Conservation (phyloP, 352 stramenopile species). For the Phytopythium delawarense region DNA sequence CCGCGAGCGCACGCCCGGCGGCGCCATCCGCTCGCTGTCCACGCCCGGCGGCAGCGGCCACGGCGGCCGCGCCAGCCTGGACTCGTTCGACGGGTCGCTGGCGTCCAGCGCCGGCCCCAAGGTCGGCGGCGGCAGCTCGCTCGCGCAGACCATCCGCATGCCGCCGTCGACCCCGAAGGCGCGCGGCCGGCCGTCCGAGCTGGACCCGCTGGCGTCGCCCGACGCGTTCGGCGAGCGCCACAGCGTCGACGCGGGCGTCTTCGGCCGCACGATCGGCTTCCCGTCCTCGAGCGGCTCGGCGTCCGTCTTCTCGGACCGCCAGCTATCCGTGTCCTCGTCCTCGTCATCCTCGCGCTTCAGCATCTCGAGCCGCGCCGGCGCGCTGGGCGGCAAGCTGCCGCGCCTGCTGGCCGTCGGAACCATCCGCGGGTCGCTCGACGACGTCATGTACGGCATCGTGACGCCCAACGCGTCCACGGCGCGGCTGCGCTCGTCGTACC, state of each 20-base stretch:
- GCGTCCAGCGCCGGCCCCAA: constrained; percentile 4
- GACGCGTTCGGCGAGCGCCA: not conserved
- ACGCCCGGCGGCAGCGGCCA: constrained; percentile 13
- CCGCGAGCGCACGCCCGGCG: constrained; percentile 23
- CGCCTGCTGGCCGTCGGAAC: constrained; percentile 36
- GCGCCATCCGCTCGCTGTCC: constrained; percentile 6
- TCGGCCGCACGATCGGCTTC: constrained; percentile 11
- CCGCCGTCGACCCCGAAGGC: not conserved
- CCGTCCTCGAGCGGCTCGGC: constrained; percentile 1
- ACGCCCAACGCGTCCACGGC: constrained; percentile 30
- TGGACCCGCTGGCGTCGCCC: constrained; percentile 1
- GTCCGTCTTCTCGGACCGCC: not conserved
- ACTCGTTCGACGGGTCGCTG: constrained; percentile 2
- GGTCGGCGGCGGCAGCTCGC: not conserved
- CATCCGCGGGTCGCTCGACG: constrained; percentile 37
- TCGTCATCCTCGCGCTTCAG: not conserved
- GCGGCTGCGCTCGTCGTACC: constrained; percentile 40
- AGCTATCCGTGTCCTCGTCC: not conserved
- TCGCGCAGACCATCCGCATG: constrained; percentile 9
- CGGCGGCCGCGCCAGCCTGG: constrained; percentile 11
- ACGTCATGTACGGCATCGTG: constrained; percentile 59
- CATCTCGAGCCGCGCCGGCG: not conserved
- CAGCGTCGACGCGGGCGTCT: constrained; percentile 1
- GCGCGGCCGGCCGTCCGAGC: not conserved
- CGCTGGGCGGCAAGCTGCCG: constrained; percentile 9